These are phyloP conservation scores for Pyrus pyrifolia DNA, from an alignment of 306 rosid species.

Conservation along the genomic window DNA sequence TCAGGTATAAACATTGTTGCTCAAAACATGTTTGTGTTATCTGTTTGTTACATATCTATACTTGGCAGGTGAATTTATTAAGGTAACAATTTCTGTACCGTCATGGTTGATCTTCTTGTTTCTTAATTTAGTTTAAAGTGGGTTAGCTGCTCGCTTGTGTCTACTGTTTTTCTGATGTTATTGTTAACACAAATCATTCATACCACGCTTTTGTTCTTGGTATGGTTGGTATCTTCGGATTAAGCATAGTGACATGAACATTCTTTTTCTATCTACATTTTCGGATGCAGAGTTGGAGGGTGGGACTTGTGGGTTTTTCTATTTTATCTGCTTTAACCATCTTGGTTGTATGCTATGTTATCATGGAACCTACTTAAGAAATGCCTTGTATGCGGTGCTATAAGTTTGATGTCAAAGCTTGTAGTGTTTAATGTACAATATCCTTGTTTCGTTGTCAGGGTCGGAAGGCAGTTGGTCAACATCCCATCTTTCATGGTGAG, in stretches of 20 bases:
- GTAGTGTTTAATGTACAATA: neutral
- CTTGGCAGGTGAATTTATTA: neutral
- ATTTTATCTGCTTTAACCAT: neutral
- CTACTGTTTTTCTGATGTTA: neutral
- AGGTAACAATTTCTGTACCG: neutral
- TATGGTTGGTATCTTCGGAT: no score
- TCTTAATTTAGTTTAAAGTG: neutral
- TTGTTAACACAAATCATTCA: neutral
- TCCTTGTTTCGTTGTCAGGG: neutral
- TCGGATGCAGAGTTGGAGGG: no score
- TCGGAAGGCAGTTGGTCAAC: slow-evolving; percentile 28
- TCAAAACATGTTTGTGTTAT: neutral
- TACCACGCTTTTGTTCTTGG: no score
- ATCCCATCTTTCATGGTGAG: slow-evolving; percentile 28
- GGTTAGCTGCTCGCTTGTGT: neutral
- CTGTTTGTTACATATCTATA: neutral
- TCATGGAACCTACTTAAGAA: neutral
- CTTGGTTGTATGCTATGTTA: neutral
- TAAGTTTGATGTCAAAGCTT: no score
- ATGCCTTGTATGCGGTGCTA: neutral
- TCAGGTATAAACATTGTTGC: slow-evolving; percentile 6
- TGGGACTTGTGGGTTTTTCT: no score
- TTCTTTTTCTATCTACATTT: no score
- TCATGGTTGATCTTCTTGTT: neutral
- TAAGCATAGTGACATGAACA: neutral